Base-by-base conservation (phyloP, 352 stramenopile species). In the Phytophthora colocasiae region DNA sequence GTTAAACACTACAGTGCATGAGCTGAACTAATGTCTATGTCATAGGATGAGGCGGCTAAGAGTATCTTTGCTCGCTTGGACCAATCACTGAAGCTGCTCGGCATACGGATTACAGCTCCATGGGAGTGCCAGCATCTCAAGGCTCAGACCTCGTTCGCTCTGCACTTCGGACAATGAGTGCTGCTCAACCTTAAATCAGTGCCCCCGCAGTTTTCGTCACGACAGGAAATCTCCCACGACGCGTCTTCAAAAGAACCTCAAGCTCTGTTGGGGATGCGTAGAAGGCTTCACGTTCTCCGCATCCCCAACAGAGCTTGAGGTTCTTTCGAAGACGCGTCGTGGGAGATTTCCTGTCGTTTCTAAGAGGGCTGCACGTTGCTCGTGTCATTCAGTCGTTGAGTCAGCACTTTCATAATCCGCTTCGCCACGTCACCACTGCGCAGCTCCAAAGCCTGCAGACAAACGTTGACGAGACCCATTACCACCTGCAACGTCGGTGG, bases 61-160 rank as follows among this genome's bases (percentile, higher is more conserved):
- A 62, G 53, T 11, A 54, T 93, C 1, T 82, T 90, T 14, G 66
- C 78, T 50, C 73, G 78, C 15, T 59, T 95, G 15, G 83, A 93
- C 64, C n/a, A 71, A 45, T 57, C 14, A 71, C 48, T 5, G 65
- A 66, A 47, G 15, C 63, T 29, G 50, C 56, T 15, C 65, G 70
- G 1, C 39, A 51, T 4, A 56, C 41, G 10, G 50, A 69, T 17
- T 66, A 44, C 17, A 65, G 41, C 15, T 72, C 32, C 17, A 48
- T 64, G 22, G 43, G 27, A 39, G 54, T 46, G 17, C 24, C 51
- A 57, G 17, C 26, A 12, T 26, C 66, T 2, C 60, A 68, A 12
- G 50, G 24, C 39, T 11, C 22, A 36, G 51, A 67, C 12, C 24
- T 51, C 54, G n/a, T 46, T 60, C 44, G 59, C 3, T 63, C 50